Base-by-base conservation (phyloP, 1,139 yeast genomes). In the Blastobotrys capitulatus region DNA sequence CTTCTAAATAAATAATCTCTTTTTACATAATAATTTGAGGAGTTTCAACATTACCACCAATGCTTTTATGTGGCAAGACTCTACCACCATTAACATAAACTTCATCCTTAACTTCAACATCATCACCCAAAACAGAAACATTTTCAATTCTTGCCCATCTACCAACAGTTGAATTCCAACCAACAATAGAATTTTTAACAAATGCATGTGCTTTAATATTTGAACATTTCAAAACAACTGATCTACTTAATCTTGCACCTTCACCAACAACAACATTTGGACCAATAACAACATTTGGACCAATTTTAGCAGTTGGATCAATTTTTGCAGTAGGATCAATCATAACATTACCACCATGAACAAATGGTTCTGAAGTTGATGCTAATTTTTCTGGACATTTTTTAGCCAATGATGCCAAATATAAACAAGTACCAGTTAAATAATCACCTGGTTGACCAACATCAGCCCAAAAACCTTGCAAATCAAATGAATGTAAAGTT, bases 391-490 rank as follows among this genome's bases (percentile, higher is more conserved):
- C 80, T 58, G 97, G 87, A 62, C 74, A 68, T 74, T 84, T 87
- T 79, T 85, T 86, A 63, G 94, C 72, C 67, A 89, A 76, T 52
- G 97, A 84, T 67, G 86, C 80, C 71, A 94, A 79, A 80, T 90
- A 94, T 60, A 92, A 79, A 62, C 89, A 83, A 66, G 97, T 88
- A 71, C 99, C 99, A 54, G 96, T 83, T 63, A 94, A 77, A 83
- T 89, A 94, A 75, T 94, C 99, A 82, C 92, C 92, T 79, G 99
- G 99, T 78, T 94, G 99, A 72, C 99, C 99, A 63, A 94, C 97
- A 72, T 94, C 99, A 98, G 94, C 94, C 99, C 99, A 94, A 86
- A 83, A 94, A 59, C 98, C 98, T 76, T 92, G 97, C 68, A 94
- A 82, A 72, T 94, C 99, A 68, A 87, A 94, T 52, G 97, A 89